These are phyloP conservation scores for Neckera pumila DNA, from an alignment of 225 moss, liverwort and hornwort species.

Conservation along the genomic window DNA sequence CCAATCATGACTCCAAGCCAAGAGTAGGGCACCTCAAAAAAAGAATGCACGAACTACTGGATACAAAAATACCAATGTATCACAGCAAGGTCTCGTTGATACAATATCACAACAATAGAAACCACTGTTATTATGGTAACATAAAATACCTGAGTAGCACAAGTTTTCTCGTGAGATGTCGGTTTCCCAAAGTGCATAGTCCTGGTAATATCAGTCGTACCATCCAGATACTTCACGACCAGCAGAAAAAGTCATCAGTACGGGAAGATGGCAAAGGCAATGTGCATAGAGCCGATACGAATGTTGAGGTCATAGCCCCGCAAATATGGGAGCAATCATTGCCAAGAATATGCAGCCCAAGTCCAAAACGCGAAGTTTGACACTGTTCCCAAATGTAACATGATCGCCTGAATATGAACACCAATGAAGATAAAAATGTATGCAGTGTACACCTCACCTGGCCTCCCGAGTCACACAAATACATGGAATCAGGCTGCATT, in stretches of 20 bases:
- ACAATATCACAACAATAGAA: not conserved
- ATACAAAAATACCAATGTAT: not conserved
- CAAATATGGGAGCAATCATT: not conserved
- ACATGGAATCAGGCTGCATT: constrained; percentile 79
- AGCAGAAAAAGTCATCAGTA: not conserved
- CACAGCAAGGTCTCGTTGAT: not conserved
- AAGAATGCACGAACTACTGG: not conserved
- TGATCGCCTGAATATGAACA: not conserved
- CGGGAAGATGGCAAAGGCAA: not conserved
- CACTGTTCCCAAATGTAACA: not conserved
- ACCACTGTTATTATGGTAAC: not conserved
- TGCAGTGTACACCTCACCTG: constrained; percentile 36
- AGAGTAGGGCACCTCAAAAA: not conserved
- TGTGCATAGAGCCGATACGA: not conserved
- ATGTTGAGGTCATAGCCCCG: not conserved
- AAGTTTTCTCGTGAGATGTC: constrained; percentile 63
- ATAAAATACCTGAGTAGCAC: constrained; percentile 55
- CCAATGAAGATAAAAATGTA: not conserved
- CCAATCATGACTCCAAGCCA: not conserved
- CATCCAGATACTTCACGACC: constrained; percentile 65
- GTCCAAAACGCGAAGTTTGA: not conserved
- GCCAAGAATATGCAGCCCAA: not conserved
- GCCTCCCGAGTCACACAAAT: constrained; percentile 80
- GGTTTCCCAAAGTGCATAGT: constrained; percentile 88
- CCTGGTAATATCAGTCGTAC: constrained; percentile 76